Percentiles rank a stretch among this genome's conserved stretches.
These are phyloP conservation scores for Graphium sp. DNA, from an alignment of 2,329 filamentous ascomycete genomes.

Conservation along the genomic window DNA sequence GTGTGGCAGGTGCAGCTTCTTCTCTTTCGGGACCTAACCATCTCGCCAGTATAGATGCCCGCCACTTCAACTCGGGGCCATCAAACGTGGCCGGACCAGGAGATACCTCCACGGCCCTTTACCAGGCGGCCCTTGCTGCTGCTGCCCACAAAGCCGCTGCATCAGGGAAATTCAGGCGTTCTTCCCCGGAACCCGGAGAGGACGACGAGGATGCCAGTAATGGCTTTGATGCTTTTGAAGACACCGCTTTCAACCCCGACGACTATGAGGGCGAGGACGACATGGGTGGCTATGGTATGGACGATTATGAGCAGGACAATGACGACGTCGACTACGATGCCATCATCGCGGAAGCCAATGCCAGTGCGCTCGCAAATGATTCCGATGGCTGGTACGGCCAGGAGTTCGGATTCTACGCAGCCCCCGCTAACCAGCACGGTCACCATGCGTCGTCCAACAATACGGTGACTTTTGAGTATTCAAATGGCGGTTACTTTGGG, in stretches of 20 bases:
- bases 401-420: constrained; percentile 91
- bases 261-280: constrained; percentile 42
- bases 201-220: constrained; percentile 3
- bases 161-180: constrained; percentile 57
- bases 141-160: constrained; percentile 63
- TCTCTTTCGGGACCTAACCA: no score
- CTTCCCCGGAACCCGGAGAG: constrained; percentile 20
- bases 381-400: constrained; percentile 88
- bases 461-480: constrained; percentile 35
- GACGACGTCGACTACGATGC: constrained; percentile 67
- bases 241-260: constrained; percentile 7
- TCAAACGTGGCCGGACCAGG: constrained; percentile 4
- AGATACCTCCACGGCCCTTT: constrained; percentile 34
- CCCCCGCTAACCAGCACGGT: constrained; percentile 24
- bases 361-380: constrained; percentile 81
- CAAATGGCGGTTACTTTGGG: constrained; percentile 81
- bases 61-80: no score
- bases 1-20: constrained; percentile 7
- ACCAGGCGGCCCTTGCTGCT: constrained; percentile 71
- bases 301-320: constrained; percentile 47
- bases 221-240: constrained; percentile 5
- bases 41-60: no score
- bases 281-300: constrained; percentile 18
- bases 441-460: constrained; percentile 28
- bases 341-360: constrained; percentile 90